Base-by-base conservation (phyloP, 495 filamentous ascomycete species). In the Letharia lupina region DNA sequence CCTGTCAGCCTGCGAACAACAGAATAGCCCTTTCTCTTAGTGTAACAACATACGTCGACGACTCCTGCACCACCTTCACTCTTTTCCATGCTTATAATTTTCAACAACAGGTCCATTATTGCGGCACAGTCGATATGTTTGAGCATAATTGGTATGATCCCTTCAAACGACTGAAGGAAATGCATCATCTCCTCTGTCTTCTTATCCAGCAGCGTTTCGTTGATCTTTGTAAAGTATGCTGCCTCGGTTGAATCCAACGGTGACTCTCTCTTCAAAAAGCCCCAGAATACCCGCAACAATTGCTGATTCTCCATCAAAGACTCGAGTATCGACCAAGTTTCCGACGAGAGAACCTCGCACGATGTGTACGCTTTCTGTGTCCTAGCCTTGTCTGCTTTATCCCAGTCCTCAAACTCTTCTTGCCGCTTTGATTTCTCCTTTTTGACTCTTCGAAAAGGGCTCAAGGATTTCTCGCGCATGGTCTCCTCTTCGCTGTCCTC, bases 191-290 rank as follows among this genome's bases (percentile, higher is more conserved):
- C 93, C 68, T 92, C 89, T 41, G 95, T 97, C 82, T 98, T 98
- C 76, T 92, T 95, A 75, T 97, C 95, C 63, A 99, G 86, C 23
- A 99, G 77, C 4, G 91, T 87, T 75, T 99, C 94, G 77, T 97
- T 98, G 69, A 99, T 91, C 73, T 98, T 99, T 20, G 94, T 98
- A 74, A 99, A 99, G 70, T 98, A 98, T 68, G 93, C 91, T 9
- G 94, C 94, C 77, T 96, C 93, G 3, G 96, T 80, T 35, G 92
- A 87, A 73, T 98, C 93, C 61, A 99, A 82, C 20, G 93, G 91
- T 28, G 90, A 77, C 7, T 88, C 79, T 31, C 86, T 83, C 70
- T 89, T 89, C 61, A 98, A 74, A 75, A 96, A 99, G 18, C 86
- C 79, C 94, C 94, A 99, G 77, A 98, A 97, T 64, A 87, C 82